Evolutionary conservation across 106 monocot genomes (phyloP).

Genomic region (Agapanthus africanus): DNA sequence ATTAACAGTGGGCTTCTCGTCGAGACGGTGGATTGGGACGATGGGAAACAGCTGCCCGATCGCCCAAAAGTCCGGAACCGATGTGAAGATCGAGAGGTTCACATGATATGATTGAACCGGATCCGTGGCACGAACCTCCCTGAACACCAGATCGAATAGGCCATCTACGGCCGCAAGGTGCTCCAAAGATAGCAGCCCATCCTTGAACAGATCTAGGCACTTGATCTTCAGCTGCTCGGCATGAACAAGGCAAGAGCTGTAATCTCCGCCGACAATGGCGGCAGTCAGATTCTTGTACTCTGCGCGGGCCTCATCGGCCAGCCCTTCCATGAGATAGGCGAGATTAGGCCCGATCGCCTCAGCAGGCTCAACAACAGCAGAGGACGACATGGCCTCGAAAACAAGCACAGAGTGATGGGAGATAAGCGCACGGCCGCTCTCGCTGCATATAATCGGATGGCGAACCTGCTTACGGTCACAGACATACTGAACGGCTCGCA

Average conservation of each 20-base stretch:
- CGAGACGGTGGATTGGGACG: slow-evolving; percentile 82
- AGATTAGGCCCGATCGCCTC: slow-evolving; percentile 22
- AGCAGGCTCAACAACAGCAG: no score
- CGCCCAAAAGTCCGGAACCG: slow-evolving; percentile 92
- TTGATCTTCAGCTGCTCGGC: slow-evolving; percentile 66
- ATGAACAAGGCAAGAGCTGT: slow-evolving; percentile 32
- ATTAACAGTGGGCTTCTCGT: slow-evolving; percentile 48
- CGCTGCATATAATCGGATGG: slow-evolving; percentile 76
- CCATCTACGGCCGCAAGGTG: slow-evolving; percentile 81
- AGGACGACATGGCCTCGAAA: slow-evolving; percentile 48
- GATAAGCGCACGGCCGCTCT: slow-evolving; percentile 67
- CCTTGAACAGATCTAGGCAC: slow-evolving; percentile 76
- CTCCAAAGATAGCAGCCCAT: slow-evolving; percentile 69
- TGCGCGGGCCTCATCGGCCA: slow-evolving; percentile 43
- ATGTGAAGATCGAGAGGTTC: slow-evolving; percentile 86
- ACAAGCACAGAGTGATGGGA: slow-evolving; percentile 74
- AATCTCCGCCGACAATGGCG: slow-evolving; percentile 47
- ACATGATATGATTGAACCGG: slow-evolving; percentile 60
- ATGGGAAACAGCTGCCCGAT: slow-evolving; percentile 92
- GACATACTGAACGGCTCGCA: slow-evolving; percentile 30
- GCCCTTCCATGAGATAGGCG: slow-evolving; percentile 34
- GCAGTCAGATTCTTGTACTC: slow-evolving; percentile 65
- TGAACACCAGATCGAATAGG: slow-evolving; percentile 64
- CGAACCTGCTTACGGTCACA: slow-evolving; percentile 48
- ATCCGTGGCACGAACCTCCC: slow-evolving; percentile 23